These are phyloP conservation scores for Sistotremastrum suecicum DNA, from an alignment of 768 basidiomycete genomes.

Conservation along the genomic window DNA sequence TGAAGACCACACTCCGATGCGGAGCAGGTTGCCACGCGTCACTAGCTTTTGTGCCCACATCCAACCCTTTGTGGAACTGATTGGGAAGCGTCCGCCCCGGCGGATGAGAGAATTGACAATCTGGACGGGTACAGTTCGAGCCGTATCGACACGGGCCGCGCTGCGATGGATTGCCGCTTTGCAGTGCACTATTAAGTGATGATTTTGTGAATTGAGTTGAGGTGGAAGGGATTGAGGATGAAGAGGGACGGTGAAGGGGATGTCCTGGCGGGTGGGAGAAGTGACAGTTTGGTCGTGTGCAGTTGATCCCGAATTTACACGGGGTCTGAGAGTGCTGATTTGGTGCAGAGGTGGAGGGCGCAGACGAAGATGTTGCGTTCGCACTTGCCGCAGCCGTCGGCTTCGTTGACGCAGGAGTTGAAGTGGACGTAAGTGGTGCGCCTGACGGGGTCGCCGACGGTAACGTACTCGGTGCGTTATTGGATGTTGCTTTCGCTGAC, in stretches of 20 bases:
- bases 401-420: conserved; percentile 14
- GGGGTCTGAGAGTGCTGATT: conserved; percentile 6
- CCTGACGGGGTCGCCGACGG: conserved; percentile 1
- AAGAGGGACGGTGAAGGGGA: conserved; percentile 51
- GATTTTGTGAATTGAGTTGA: conserved; percentile 6
- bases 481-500: neutral
- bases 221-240: conserved; percentile 28
- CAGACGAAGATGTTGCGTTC: no score
- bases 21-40: conserved; percentile 45
- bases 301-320: neutral
- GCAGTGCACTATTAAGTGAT: no score
- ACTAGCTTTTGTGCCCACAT: conserved; percentile 41
- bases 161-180: conserved; percentile 19
- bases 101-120: conserved; percentile 72
- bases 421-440: conserved; percentile 23
- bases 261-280: conserved; percentile 36
- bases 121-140: conserved; percentile 64
- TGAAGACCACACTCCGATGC: conserved; percentile 61
- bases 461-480: neutral
- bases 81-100: conserved; percentile 69
- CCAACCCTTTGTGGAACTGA: conserved; percentile 70
- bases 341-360: no score
- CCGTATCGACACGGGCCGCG: conserved; percentile 55
- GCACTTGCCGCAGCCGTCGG: neutral
- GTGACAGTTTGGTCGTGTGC: conserved; percentile 10